These are phyloP conservation scores for Zymoseptoria ardabiliae DNA, from an alignment of 2,329 filamentous ascomycete species.

Conservation along the genomic window DNA sequence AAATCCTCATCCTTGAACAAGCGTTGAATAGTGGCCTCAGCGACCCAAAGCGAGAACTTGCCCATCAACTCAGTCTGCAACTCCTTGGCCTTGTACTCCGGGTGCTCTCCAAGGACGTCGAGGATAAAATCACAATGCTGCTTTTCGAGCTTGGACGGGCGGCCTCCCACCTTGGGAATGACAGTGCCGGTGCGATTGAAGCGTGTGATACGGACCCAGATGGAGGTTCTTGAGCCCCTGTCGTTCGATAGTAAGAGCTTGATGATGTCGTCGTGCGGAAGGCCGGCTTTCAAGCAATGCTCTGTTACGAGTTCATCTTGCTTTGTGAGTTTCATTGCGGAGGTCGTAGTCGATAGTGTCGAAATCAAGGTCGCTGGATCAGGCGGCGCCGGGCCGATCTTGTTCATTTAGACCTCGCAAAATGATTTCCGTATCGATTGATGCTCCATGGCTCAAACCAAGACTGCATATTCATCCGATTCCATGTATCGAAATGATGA, in stretches of 20 bases:
- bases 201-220: background rate
- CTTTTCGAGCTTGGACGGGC: background rate
- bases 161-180: background rate
- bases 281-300: background rate
- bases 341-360: no score
- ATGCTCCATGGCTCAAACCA: no score
- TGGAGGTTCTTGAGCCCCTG: background rate
- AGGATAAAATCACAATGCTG: background rate
- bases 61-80: background rate
- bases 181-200: background rate
- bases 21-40: background rate
- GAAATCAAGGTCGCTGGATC: no score
- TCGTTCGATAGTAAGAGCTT: background rate
- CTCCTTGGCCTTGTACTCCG: background rate
- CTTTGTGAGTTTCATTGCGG: background rate
- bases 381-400: no score
- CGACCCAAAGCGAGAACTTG: background rate
- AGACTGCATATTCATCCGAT: no score
- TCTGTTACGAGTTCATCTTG: background rate
- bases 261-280: background rate
- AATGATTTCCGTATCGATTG: no score
- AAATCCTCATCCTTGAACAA: background rate
- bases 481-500: no score
- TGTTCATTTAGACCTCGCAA: no score
- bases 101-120: background rate